Evolutionary conservation across 2,329 filamentous ascomycete genomes (phyloP).

Genomic region (Fusarium redolens): DNA sequence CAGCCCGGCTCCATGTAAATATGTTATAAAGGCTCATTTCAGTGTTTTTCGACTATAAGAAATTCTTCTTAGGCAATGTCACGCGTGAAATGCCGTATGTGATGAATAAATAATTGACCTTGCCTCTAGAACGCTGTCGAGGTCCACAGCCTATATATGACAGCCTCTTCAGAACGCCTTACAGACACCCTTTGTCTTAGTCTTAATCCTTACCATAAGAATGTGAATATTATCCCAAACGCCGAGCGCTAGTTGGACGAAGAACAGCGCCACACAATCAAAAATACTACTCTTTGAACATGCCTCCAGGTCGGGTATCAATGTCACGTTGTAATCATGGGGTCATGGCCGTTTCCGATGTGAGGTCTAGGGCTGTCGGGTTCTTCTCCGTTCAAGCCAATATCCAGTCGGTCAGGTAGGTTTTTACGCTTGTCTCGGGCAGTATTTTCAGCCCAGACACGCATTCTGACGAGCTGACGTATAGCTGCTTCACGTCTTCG

Average conservation of each 20-base stretch:
- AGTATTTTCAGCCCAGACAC: slow-evolving; percentile 84
- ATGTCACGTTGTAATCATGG: slow-evolving; percentile 63
- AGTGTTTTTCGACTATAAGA: background rate
- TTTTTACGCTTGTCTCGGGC: slow-evolving; percentile 54
- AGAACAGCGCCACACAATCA: slow-evolving; percentile 25
- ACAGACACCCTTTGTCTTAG: slow-evolving; percentile 16
- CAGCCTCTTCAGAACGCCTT: slow-evolving; percentile 24
- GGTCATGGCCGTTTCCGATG: slow-evolving; percentile 58
- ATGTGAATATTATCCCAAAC: slow-evolving; percentile 36
- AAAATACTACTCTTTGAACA: slow-evolving; percentile 25
- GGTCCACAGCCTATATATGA: background rate
- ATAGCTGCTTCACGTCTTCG: slow-evolving; percentile 83
- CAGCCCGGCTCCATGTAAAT: slow-evolving; percentile 43
- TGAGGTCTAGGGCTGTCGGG: slow-evolving; percentile 42
- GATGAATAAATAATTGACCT: background rate
- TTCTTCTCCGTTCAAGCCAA: slow-evolving; percentile 54
- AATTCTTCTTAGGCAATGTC: background rate
- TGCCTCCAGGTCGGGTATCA: slow-evolving; percentile 9
- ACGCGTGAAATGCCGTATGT: background rate
- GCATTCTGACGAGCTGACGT: slow-evolving; percentile 80
- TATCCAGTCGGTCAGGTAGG: slow-evolving; percentile 51
- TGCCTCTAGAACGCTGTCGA: background rate
- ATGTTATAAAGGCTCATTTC: slow-evolving; percentile 41
- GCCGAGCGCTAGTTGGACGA: slow-evolving; percentile 32
- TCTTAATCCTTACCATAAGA: slow-evolving; percentile 28